These are phyloP conservation scores for Cicer bijugum DNA, from an alignment of 306 rosid species.

Conservation along the genomic window DNA sequence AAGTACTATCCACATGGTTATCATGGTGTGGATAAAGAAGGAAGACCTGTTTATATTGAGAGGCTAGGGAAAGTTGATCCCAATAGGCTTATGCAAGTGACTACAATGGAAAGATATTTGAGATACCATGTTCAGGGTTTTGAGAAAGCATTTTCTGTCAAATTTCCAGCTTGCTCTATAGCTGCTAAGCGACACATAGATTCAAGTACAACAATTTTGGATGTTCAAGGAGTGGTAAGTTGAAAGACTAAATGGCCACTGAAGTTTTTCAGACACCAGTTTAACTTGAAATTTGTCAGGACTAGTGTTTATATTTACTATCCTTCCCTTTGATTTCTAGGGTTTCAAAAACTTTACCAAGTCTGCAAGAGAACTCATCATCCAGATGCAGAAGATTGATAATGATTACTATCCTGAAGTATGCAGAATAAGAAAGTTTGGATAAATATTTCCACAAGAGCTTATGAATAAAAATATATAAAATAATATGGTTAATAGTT, in stretches of 20 bases:
- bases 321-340: conserved; percentile 48
- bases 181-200: conserved; percentile 86
- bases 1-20: conserved; percentile 80
- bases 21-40: conserved; percentile 93
- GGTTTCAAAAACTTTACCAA: conserved; percentile 83
- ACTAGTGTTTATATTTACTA: conserved; percentile 22
- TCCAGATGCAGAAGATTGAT: conserved; percentile 78
- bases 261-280: conserved; percentile 3
- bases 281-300: conserved; percentile 10
- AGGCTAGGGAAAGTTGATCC: conserved; percentile 86
- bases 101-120: conserved; percentile 72
- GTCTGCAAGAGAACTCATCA: conserved; percentile 76
- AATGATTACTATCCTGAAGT: conserved; percentile 95
- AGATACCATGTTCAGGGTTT: conserved; percentile 85
- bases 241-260: neutral
- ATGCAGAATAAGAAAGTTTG: conserved; percentile 22
- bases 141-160: conserved; percentile 73
- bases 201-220: conserved; percentile 84
- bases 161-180: conserved; percentile 88
- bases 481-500: neutral
- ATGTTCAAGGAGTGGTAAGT: conserved; percentile 88
- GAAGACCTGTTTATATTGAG: conserved; percentile 82
- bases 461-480: neutral
- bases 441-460: neutral
- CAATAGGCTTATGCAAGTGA: conserved; percentile 73